Percentiles rank a stretch among this genome's conserved stretches.
phyloP scores from a whole-genome alignment of 805 yeast species.

The Cyberlindnera americana region DNA sequence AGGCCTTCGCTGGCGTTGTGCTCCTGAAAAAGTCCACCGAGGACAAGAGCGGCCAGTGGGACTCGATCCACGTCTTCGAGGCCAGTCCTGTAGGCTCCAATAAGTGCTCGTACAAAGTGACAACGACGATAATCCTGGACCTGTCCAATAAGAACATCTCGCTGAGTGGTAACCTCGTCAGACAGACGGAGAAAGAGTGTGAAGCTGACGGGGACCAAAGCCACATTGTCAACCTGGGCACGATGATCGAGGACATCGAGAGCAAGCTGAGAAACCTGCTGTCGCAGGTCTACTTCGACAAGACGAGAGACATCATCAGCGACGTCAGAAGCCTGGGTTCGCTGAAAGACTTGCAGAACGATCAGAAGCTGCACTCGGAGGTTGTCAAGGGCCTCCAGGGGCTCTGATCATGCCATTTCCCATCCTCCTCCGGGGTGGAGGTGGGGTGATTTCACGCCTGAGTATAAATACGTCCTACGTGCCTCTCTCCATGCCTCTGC shows the following conservation, averaged over 20 bases:
- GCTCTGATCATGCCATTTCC: constrained; percentile 16
- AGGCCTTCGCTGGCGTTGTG: constrained; percentile 87
- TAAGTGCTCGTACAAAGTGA: constrained; percentile 53
- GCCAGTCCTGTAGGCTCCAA: constrained; percentile 10
- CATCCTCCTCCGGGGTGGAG: no score
- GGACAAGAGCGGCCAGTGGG: constrained; percentile 56
- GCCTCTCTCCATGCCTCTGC: no score
- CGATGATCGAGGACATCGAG: constrained; percentile 83
- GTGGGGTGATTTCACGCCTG: no score
- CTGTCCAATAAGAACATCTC: constrained; percentile 35
- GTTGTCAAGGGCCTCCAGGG: constrained; percentile 35
- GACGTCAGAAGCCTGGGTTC: constrained; percentile 48
- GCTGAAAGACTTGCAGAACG: constrained; percentile 20
- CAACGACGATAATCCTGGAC: constrained; percentile 85
- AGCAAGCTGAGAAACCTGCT: constrained; percentile 79
- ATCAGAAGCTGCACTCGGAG: constrained; percentile 32
- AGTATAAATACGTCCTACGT: no score
- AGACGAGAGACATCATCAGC: constrained; percentile 82
- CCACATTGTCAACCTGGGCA: constrained; percentile 83
- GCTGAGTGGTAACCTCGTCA: constrained; percentile 69
- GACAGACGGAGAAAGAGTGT: constrained; percentile 57
- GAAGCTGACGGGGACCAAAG: constrained; percentile 10
- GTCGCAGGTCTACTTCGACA: constrained; percentile 94
- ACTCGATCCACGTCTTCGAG: constrained; percentile 90
- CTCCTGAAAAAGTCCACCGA: constrained; percentile 69